Percentiles rank a stretch among this genome's conserved stretches.
These are phyloP conservation scores for Chenopodium berlandieri DNA, from an alignment of 148 eudicot species.

Conservation along the genomic window DNA sequence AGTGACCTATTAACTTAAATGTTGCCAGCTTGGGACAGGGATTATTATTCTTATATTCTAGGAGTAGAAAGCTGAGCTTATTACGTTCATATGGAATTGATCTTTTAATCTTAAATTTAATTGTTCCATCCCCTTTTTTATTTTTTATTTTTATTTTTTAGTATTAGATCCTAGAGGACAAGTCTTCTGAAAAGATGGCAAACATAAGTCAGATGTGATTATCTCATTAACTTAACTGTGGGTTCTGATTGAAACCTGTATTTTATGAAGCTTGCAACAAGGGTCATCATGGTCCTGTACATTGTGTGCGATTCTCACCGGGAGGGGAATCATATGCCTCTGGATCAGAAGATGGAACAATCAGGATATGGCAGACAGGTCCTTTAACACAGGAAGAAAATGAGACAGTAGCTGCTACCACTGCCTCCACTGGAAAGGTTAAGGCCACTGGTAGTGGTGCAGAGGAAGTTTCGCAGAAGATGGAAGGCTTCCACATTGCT, in stretches of 20 bases:
- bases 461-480: slow-evolving; percentile 53
- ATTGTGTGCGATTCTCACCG: slow-evolving; percentile 88
- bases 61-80: too few species aligned
- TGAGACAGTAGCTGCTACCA: slow-evolving; percentile 25
- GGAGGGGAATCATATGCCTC: slow-evolving; percentile 97
- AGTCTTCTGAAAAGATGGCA: not conserved
- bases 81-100: too few species aligned
- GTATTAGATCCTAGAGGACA: not conserved
- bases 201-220: not conserved
- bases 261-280: slow-evolving; percentile 79
- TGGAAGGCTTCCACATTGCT: slow-evolving; percentile 49
- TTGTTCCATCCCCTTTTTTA: too few species aligned
- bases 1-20: too few species aligned
- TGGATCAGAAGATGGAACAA: slow-evolving; percentile 92
- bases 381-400: slow-evolving; percentile 43
- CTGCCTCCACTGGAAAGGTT: slow-evolving; percentile 43
- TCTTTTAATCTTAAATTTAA: too few species aligned
- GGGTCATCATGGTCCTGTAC: slow-evolving; percentile 99
- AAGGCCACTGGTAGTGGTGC: slow-evolving; percentile 31
- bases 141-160: not conserved
- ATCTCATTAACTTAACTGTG: not conserved
- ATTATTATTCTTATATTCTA: too few species aligned
- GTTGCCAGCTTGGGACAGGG: too few species aligned
- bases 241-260: slow-evolving; percentile 1
- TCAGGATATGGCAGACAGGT: slow-evolving; percentile 86